A percentile compares a stretch with the other conserved stretches of the same genome.
Conservation (phyloP, 2,329 filamentous ascomycete species). For the Botrytis pseudocinerea region DNA sequence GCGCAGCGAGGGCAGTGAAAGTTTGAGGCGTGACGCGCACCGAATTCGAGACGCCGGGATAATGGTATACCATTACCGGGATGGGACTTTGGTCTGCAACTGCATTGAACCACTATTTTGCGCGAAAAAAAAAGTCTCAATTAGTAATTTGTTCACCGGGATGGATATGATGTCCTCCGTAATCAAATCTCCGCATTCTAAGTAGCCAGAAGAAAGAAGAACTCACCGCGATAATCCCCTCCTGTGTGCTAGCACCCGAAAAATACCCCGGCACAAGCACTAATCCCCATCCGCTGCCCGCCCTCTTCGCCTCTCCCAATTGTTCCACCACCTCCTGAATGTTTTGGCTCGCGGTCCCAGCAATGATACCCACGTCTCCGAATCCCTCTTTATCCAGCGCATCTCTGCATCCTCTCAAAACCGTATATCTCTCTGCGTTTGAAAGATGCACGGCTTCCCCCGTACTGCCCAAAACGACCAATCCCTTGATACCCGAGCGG, state of each 20-base stretch:
- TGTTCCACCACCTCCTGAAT: slow-evolving; percentile 58
- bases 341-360: slow-evolving; percentile 57
- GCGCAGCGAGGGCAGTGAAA: slow-evolving; percentile 56
- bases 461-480: slow-evolving; percentile 63
- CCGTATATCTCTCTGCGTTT: slow-evolving; percentile 54
- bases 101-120: slow-evolving; percentile 19
- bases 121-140: slow-evolving; percentile 36
- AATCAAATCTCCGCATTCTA: slow-evolving; percentile 43
- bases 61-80: slow-evolving; percentile 43
- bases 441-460: slow-evolving; percentile 64
- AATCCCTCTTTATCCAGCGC: slow-evolving; percentile 57
- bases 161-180: too few species aligned
- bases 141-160: not conserved
- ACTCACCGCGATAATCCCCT: slow-evolving; percentile 52
- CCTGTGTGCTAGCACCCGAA: slow-evolving; percentile 57
- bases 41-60: slow-evolving; percentile 67
- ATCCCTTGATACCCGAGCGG: slow-evolving; percentile 57
- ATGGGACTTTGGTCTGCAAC: slow-evolving; percentile 23
- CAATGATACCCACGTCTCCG: slow-evolving; percentile 60
- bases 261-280: slow-evolving; percentile 67
- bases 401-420: slow-evolving; percentile 55
- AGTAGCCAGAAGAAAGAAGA: slow-evolving; percentile 42
- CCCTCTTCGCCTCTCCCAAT: slow-evolving; percentile 50
- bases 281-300: slow-evolving; percentile 62
- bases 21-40: slow-evolving; percentile 59